Percentiles rank a stretch among this genome's conserved stretches.
Evolutionary conservation across 352 stramenopile species (phyloP).

Genomic region (Phytopythium aichiense): DNA sequence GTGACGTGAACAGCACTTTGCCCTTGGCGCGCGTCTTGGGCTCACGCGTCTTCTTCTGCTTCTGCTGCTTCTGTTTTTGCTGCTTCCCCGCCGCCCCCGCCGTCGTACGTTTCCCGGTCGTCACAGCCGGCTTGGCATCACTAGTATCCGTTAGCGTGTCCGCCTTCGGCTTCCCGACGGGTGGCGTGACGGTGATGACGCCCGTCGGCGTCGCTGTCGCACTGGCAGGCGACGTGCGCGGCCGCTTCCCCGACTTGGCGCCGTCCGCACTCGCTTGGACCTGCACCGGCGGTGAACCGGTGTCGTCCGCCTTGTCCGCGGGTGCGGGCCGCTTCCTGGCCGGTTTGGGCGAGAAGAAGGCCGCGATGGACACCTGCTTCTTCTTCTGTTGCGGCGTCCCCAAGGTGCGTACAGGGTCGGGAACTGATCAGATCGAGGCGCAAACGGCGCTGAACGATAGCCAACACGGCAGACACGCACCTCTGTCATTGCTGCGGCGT

Average conservation of each 20-base stretch:
- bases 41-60: slow-evolving; percentile 1
- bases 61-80: slow-evolving; percentile 3
- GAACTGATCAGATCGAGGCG: neutral
- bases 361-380: slow-evolving; percentile 73
- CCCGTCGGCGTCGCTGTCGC: neutral
- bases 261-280: neutral
- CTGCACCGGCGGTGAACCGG: neutral
- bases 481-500: slow-evolving; percentile 13
- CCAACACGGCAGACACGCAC: neutral
- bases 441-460: neutral
- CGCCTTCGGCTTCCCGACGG: neutral
- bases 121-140: neutral
- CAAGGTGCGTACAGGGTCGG: neutral
- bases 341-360: slow-evolving; percentile 73
- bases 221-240: neutral
- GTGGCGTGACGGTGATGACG: neutral
- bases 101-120: slow-evolving; percentile 8
- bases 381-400: slow-evolving; percentile 23
- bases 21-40: slow-evolving; percentile 16
- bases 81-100: neutral
- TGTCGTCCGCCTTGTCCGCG: slow-evolving; percentile 4
- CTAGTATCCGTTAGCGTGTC: too few relatives aligned
- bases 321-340: slow-evolving; percentile 11
- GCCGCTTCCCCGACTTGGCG: neutral
- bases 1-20: slow-evolving; percentile 25